Conservation (phyloP, 139 green algal species). For the Chlamydomonas asymmetrica region DNA sequence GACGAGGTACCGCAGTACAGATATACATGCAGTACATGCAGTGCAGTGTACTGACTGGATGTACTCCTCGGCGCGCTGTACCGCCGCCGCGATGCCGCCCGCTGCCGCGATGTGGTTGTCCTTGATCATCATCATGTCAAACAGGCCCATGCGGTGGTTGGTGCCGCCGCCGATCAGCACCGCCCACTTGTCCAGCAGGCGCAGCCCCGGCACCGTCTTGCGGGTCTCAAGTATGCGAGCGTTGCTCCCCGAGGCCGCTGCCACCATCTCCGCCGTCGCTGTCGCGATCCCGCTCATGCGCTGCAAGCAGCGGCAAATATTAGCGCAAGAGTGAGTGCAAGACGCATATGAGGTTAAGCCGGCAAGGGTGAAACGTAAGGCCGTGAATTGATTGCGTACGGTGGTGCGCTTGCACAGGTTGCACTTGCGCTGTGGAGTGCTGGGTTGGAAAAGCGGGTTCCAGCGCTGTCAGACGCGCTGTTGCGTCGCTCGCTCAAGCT, state of each 20-base stretch:
- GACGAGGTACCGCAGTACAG: no score
- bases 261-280: conserved; percentile 76
- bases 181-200: conserved; percentile 98
- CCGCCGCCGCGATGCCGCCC: conserved; percentile 80
- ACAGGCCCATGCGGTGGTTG: conserved; percentile 82
- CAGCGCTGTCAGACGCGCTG: no score
- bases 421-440: no score
- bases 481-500: no score
- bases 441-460: no score
- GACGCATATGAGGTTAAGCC: no score
- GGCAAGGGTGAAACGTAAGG: no score
- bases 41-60: conserved; percentile 42
- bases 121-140: conserved; percentile 99
- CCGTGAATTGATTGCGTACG: no score
- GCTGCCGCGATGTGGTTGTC: conserved; percentile 99
- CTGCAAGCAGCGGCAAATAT: conserved; percentile 65
- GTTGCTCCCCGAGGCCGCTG: conserved; percentile 1
- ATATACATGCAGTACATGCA: no score
- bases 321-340: background rate
- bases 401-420: background rate
- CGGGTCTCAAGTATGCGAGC: conserved; percentile 88
- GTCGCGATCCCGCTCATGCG: conserved; percentile 92
- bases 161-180: conserved; percentile 80
- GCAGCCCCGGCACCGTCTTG: conserved; percentile 92
- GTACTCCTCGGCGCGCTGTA: conserved; percentile 61